Evolutionary conservation across 805 yeast genomes (phyloP).

Genomic region (Wickerhamomyces mucosus): DNA sequence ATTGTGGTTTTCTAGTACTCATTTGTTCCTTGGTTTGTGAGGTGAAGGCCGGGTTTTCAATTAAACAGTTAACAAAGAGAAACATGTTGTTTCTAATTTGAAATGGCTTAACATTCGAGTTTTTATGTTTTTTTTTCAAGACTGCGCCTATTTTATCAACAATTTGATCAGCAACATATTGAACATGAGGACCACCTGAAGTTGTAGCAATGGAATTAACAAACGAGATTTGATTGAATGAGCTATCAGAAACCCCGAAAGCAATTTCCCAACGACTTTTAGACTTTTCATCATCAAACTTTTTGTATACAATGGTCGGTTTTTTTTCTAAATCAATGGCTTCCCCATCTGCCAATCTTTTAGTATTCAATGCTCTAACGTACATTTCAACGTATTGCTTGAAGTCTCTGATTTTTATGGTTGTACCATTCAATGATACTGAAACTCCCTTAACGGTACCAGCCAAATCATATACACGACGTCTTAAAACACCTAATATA

Average conservation of each 20-base stretch:
- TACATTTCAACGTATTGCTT: constrained; percentile 85
- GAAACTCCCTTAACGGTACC: constrained; percentile 83
- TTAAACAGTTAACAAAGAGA: constrained; percentile 79
- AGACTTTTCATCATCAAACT: constrained; percentile 44
- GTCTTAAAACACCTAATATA: constrained; percentile 69
- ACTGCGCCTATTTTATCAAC: constrained; percentile 66
- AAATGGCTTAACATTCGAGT: constrained; percentile 70
- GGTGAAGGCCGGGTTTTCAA: constrained; percentile 95
- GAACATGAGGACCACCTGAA: constrained; percentile 93
- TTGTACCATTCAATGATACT: constrained; percentile 69
- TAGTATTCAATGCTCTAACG: constrained; percentile 60
- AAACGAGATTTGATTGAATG: constrained; percentile 89
- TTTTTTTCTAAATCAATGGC: constrained; percentile 29
- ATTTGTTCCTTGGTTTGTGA: constrained; percentile 96
- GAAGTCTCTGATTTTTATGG: constrained; percentile 62
- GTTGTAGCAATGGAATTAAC: constrained; percentile 98
- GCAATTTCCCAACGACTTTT: constrained; percentile 84
- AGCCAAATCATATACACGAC: constrained; percentile 93
- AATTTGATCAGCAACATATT: constrained; percentile 75
- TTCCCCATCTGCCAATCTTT: constrained; percentile 19
- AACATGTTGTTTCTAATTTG: constrained; percentile 90
- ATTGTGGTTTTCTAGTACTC: constrained; percentile 80
- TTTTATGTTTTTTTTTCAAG: constrained; percentile 57
- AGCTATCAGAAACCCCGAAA: constrained; percentile 84
- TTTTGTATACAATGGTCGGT: constrained; percentile 68